These are phyloP conservation scores for Dendrothele bispora DNA, from an alignment of 768 basidiomycete species.

Conservation along the genomic window DNA sequence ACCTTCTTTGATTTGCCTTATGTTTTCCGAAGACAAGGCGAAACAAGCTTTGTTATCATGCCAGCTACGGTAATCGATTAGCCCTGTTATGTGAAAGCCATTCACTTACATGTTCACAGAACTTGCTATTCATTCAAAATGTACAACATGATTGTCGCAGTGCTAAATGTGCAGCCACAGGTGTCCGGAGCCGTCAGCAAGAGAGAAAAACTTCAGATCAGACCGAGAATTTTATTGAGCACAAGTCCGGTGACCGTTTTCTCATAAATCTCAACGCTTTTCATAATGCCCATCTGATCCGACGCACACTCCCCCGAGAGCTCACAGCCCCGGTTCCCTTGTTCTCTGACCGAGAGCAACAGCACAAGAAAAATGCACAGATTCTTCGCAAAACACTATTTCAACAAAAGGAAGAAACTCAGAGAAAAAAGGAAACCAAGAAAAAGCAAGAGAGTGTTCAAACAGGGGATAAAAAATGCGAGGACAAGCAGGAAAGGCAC, in stretches of 20 bases:
- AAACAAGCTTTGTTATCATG: neutral
- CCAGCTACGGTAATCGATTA: slow-evolving; percentile 5
- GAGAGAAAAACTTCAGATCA: slow-evolving; percentile 16
- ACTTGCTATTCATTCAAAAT: slow-evolving; percentile 20
- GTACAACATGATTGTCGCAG: slow-evolving; percentile 23
- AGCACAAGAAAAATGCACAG: neutral
- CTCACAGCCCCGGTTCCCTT: slow-evolving; percentile 10
- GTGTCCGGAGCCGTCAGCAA: slow-evolving; percentile 11
- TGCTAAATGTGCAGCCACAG: slow-evolving; percentile 12
- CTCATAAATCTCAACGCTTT: slow-evolving; percentile 27
- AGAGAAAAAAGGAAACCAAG: neutral
- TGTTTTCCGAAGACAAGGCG: neutral
- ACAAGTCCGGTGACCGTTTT: slow-evolving; percentile 15
- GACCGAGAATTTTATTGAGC: slow-evolving; percentile 14
- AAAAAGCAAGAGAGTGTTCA: no score
- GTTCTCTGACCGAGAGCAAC: neutral
- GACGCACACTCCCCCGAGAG: slow-evolving; percentile 15
- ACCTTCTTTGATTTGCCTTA: neutral
- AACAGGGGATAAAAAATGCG: no score
- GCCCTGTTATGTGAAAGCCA: neutral
- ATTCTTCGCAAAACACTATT: neutral
- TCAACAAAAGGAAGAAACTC: neutral
- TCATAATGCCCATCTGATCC: slow-evolving; percentile 28
- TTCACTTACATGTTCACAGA: slow-evolving; percentile 7
- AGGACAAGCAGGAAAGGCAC: no score